Percentiles rank a stretch among this genome's conserved stretches.
phyloP scores from a whole-genome alignment of 257 asterid genomes.

The Thymus quinquecostatus region DNA sequence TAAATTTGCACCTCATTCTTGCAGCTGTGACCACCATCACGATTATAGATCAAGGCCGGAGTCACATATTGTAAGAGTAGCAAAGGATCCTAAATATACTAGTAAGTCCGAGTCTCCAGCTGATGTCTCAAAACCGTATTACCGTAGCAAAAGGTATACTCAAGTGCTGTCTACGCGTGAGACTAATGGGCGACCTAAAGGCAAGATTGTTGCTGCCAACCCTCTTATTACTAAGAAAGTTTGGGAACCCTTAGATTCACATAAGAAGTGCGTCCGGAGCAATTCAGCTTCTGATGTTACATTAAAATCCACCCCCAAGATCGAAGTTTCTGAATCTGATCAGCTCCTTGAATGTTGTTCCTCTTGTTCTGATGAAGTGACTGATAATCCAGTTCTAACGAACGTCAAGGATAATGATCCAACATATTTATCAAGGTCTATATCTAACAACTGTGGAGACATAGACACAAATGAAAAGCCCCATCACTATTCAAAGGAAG shows the following conservation, averaged over 20 bases:
- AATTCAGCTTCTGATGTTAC: constrained; percentile 75
- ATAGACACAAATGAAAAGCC: constrained; percentile 38
- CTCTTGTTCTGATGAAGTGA: constrained; percentile 51
- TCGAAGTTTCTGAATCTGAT: constrained; percentile 58
- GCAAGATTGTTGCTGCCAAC: constrained; percentile 47
- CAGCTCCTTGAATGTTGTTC: constrained; percentile 53
- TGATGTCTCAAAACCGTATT: constrained; percentile 69
- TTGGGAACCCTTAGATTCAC: constrained; percentile 96
- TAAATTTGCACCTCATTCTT: constrained; percentile 55
- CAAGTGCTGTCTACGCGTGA: constrained; percentile 57
- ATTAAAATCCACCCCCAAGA: constrained; percentile 52
- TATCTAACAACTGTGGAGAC: constrained; percentile 34
- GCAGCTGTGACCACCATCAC: constrained; percentile 70
- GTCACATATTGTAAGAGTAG: constrained; percentile 46
- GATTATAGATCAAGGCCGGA: constrained; percentile 68
- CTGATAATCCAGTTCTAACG: constrained; percentile 44
- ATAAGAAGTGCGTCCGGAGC: constrained; percentile 68
- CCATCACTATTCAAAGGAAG: constrained; percentile 43
- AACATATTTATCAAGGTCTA: constrained; percentile 32
- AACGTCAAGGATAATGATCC: constrained; percentile 41
- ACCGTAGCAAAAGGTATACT: constrained; percentile 53
- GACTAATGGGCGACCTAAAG: constrained; percentile 59
- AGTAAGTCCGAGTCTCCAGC: constrained; percentile 52
- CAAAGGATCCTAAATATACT: constrained; percentile 48
- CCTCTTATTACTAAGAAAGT: constrained; percentile 67